Base-by-base conservation (phyloP, 2,329 filamentous ascomycete species). In the Beauveria sp. region DNA sequence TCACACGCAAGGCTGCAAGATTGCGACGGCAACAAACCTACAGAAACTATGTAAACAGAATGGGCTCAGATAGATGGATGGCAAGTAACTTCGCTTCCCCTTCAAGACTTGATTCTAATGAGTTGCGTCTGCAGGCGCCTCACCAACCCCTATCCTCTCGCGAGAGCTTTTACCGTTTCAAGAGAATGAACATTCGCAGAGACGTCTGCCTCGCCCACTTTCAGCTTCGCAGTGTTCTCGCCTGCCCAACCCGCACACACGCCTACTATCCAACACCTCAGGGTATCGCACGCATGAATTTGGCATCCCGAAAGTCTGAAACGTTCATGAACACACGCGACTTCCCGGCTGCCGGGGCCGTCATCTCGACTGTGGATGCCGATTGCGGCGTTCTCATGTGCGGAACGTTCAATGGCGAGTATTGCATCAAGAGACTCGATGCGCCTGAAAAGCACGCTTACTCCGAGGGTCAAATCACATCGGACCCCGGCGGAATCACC, bases 171-270 rank as follows among this genome's bases (percentile, higher is more conserved):
- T 86, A 86, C 67, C 77, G 78, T 56, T 88, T 87, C 68, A 78
- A 77, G 46, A 77, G 75, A 45, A 85, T 86, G 78, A 77, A 82
- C 63, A 75, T 87, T 47, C 76, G 79, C 51, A 76, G 75, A 22
- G 76, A 84, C 56, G 75, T 85, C 26, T 75, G 79, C 63, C 71
- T 88, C 20, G 76, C 83, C n/a, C 86, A 89, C 71, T 88, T 88
- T 63, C 86, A 89, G 68, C 75, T 88, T 14, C 82, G 86, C 49
- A 86, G 86, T 66, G 75, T 87, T 18, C 72, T 89, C 22, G 83
- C 82, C 2, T 81, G 80, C 66, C 77, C 81, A 5, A 83, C 81
- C 9, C 77, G 80, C 38, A 81, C 79, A 7, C 79, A 81, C 47
- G 77, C 79, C 9, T 88, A 83, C 68, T 88, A 87, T 66, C 80